Evolutionary conservation across 768 basidiomycete species (phyloP).

Genomic region (Russula dissimulans): DNA sequence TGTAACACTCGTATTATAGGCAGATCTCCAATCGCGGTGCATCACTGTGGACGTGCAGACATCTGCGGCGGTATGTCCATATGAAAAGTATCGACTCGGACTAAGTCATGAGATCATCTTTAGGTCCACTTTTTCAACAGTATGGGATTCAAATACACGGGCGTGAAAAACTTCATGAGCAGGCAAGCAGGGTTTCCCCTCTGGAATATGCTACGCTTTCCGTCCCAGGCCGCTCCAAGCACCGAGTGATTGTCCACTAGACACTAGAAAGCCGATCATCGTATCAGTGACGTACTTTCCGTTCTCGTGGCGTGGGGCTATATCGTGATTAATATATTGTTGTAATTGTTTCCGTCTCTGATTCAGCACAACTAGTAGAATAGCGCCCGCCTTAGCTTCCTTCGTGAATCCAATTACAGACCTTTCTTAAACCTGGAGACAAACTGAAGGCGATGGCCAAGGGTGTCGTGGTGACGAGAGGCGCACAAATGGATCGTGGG

Average conservation of each 20-base stretch:
- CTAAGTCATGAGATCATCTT: not conserved
- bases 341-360: not conserved
- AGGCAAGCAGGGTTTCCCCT: not conserved
- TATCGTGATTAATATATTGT: not conserved
- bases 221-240: not conserved
- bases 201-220: slow-evolving; percentile 2
- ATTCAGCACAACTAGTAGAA: not conserved
- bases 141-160: not conserved
- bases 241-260: not conserved
- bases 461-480: not conserved
- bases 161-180: slow-evolving; percentile 2
- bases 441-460: not conserved
- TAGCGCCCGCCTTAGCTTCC: not conserved
- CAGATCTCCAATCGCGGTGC: not conserved
- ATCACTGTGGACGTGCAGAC: not conserved
- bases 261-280: not conserved
- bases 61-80: not conserved
- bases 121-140: slow-evolving; percentile 1
- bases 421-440: not conserved
- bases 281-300: not conserved
- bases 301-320: not conserved
- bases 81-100: not conserved
- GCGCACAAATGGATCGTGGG: no score
- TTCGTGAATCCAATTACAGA: not conserved
- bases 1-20: not conserved